phyloP scores from a whole-genome alignment of 2,329 filamentous ascomycete species.

The Pyrenophora teres region DNA sequence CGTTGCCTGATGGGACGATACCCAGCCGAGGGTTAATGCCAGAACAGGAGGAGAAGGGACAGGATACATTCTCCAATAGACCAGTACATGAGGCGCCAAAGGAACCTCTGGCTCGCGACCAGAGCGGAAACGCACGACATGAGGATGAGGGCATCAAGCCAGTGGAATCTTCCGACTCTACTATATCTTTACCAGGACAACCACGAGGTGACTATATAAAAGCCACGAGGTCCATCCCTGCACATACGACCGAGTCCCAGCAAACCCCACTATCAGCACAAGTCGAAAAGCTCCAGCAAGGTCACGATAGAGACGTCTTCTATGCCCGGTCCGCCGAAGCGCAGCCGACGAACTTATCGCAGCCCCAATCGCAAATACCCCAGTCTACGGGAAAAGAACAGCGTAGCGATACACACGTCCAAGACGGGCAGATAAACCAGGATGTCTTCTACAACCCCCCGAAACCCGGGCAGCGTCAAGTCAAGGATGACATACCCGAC shows the following conservation, averaged over 20 bases:
- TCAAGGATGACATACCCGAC: constrained; percentile 57
- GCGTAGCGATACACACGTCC: constrained; percentile 48
- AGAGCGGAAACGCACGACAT: constrained; percentile 15
- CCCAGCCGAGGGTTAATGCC: constrained; percentile 45
- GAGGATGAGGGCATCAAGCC: constrained; percentile 42
- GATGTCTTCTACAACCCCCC: constrained; percentile 54
- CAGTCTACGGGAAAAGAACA: constrained; percentile 55
- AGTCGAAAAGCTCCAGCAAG: constrained; percentile 36
- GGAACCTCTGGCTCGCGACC: constrained; percentile 40
- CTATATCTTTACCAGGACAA: constrained; percentile 47
- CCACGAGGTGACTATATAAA: constrained; percentile 45
- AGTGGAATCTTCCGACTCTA: constrained; percentile 47
- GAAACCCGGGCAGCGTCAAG: constrained; percentile 29
- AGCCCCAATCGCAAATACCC: constrained; percentile 62
- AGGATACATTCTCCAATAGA: constrained; percentile 42
- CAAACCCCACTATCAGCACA: too few relatives aligned
- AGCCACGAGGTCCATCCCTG: constrained; percentile 60
- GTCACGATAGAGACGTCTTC: constrained; percentile 60
- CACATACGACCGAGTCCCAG: constrained; percentile 47
- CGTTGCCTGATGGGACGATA: constrained; percentile 59
- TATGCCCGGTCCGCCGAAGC: constrained; percentile 56
- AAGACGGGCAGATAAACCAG: constrained; percentile 56
- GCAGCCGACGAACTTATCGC: constrained; percentile 56
- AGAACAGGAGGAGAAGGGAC: constrained; percentile 34
- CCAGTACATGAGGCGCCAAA: constrained; percentile 45